Conservation (phyloP, 768 basidiomycete species). For the Termitomyces sp. region DNA sequence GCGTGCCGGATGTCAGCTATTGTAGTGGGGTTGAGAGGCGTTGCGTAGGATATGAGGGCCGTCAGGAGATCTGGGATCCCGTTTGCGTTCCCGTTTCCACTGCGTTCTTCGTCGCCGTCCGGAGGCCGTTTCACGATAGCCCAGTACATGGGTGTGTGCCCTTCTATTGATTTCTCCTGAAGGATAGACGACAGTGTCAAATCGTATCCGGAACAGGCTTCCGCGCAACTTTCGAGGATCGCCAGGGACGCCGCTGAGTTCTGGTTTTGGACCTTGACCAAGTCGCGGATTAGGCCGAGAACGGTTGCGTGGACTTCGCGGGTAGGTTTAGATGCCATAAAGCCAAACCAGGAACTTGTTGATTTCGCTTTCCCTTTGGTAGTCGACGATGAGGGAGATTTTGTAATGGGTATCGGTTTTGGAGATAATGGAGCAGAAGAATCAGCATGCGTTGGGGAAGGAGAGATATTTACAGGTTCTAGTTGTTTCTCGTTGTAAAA, state of each 20-base stretch:
- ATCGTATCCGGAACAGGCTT: slow-evolving; percentile 48
- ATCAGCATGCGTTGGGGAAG: slow-evolving; percentile 5
- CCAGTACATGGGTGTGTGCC: slow-evolving; percentile 70
- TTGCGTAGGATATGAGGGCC: slow-evolving; percentile 47
- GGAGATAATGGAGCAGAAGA: slow-evolving; percentile 4
- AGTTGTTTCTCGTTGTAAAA: slow-evolving; percentile 8
- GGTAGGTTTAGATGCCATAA: slow-evolving; percentile 29
- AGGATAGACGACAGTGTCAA: slow-evolving; percentile 52
- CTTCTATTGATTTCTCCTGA: slow-evolving; percentile 62
- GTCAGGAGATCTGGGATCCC: slow-evolving; percentile 45
- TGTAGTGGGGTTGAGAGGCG: slow-evolving; percentile 37
- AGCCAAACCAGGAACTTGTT: slow-evolving; percentile 30
- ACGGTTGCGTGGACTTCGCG: slow-evolving; percentile 53
- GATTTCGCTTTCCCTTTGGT: slow-evolving; percentile 28
- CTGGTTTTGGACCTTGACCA: slow-evolving; percentile 38
- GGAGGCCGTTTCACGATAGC: slow-evolving; percentile 57
- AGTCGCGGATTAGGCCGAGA: slow-evolving; percentile 50
- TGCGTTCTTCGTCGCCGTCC: slow-evolving; percentile 32
- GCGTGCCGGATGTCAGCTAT: slow-evolving; percentile 62
- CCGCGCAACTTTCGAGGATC: slow-evolving; percentile 60
- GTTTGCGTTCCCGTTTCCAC: slow-evolving; percentile 18
- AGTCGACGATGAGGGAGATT: slow-evolving; percentile 13
- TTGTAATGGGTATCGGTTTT: not conserved
- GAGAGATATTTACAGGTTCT: slow-evolving; percentile 7
- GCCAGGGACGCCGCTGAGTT: slow-evolving; percentile 28